These are phyloP conservation scores for Verticillium nubilum DNA, from an alignment of 2,329 filamentous ascomycete species.

Conservation along the genomic window DNA sequence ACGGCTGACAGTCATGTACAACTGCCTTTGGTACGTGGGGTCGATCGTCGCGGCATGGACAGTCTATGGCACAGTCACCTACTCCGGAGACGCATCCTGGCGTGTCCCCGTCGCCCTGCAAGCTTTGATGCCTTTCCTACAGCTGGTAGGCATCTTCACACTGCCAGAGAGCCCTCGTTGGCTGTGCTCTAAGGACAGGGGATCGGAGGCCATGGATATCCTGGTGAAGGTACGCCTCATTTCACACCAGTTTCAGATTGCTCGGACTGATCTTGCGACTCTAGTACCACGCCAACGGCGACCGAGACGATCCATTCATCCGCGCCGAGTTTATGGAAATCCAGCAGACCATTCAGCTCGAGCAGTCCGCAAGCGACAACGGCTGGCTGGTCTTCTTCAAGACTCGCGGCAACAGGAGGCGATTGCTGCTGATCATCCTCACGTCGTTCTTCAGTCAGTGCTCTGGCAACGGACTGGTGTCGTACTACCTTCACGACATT, in stretches of 20 bases:
- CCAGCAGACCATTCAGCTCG: conserved; percentile 49
- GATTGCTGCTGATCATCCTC: conserved; percentile 44
- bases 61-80: conserved; percentile 38
- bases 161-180: conserved; percentile 37
- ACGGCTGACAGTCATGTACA: conserved; percentile 47
- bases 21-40: conserved; percentile 51
- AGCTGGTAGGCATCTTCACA: conserved; percentile 45
- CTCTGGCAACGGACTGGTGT: conserved; percentile 54
- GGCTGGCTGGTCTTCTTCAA: conserved; percentile 48
- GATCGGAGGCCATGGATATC: conserved; percentile 26
- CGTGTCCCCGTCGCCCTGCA: conserved; percentile 43
- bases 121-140: conserved; percentile 39
- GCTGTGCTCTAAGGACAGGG: conserved; percentile 30
- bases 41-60: conserved; percentile 40
- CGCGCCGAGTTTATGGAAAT: conserved; percentile 57
- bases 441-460: conserved; percentile 56
- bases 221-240: conserved; percentile 22
- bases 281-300: conserved; percentile 23
- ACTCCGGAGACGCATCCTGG: conserved; percentile 45
- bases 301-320: conserved; percentile 40
- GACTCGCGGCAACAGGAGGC: conserved; percentile 52
- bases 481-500: conserved; percentile 37
- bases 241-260: too few species aligned
- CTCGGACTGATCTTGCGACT: too few species aligned
- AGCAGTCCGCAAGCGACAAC: conserved; percentile 39